phyloP scores from a whole-genome alignment of 176 grass and related monocot genomes.

The Phoenix roebelenii region DNA sequence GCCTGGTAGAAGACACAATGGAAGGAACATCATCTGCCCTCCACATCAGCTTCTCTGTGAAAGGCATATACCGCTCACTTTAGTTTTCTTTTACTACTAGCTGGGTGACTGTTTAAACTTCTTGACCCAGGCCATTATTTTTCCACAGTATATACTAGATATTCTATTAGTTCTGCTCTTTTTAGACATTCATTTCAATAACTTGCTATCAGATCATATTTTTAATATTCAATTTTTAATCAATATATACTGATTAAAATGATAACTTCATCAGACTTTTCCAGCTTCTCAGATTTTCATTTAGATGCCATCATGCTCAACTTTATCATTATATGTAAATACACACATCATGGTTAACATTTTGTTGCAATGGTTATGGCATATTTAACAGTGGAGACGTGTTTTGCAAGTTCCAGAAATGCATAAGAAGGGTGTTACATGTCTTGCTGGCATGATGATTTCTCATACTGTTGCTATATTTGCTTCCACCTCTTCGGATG shows the following conservation, averaged over 20 bases:
- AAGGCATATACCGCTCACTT: background rate
- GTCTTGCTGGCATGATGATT: slow-evolving; percentile 62
- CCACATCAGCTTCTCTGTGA: background rate
- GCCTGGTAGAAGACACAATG: too few species aligned
- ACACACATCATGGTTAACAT: background rate
- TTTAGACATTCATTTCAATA: too few species aligned
- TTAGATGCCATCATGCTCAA: too few species aligned
- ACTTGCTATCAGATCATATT: too few species aligned
- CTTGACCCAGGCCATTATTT: background rate
- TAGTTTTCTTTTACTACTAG: background rate
- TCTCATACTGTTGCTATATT: slow-evolving; percentile 52
- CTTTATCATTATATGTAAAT: too few species aligned
- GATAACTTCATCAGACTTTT: too few species aligned
- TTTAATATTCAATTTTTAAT: too few species aligned
- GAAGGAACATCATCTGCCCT: background rate
- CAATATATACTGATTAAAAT: too few species aligned
- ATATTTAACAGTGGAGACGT: slow-evolving; percentile 59
- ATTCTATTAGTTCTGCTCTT: too few species aligned
- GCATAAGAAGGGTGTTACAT: slow-evolving; percentile 94
- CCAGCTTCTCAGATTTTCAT: too few species aligned
- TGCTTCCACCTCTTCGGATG: slow-evolving; percentile 84
- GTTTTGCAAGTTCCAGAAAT: slow-evolving; percentile 61
- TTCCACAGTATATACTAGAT: too few species aligned
- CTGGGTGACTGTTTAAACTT: background rate
- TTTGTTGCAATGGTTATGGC: slow-evolving; percentile 16